Base-by-base conservation (phyloP, 176 grass and related monocot genomes). In the Rhynchospora pubera region DNA sequence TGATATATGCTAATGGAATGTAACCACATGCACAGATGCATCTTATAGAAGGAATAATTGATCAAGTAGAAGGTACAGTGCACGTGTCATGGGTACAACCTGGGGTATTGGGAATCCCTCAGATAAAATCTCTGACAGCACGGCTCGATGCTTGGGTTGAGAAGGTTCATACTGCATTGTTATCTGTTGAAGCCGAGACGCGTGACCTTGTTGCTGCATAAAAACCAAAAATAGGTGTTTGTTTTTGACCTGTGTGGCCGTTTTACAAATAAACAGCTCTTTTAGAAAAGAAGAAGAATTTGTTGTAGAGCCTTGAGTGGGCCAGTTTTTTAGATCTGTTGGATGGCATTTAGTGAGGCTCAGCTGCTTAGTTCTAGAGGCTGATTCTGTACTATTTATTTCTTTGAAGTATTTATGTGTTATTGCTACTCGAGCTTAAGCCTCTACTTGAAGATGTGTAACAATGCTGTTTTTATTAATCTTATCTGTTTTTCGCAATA, bases 11-110 rank as follows among this genome's bases (percentile, higher is more conserved):
- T 76, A 76, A 30, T 9, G 23, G 2, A 6, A 56, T 7, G 12
- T 76, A 76, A 14, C 7, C 68, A 46, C 3, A 48, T 30, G 42
- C 80, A 77, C 83, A 97, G 94, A 91, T 97, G 85, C 94, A 94
- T 94, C 90, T 97, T 57, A 94, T 97, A 57, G 94, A 94, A 88
- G 94, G 94, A 62, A 94, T 91, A 85, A 97, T 97, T 55, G 92
- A 97, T 87, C 90, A 94, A 86, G 92, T 97, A 19, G 90, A 91
- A 24, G 89, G 92, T 47, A 97, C 90, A n/a, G 90, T 94, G 56
- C 60, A 91, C 7, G 85, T 97, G 23, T 97, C 94, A 1, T 97
- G 92, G 94, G 91, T 94, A 56, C 91, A 97, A 77, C 92, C 92
- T 13, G 89, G 94, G 88, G 94, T 97, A 56, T 73, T 97, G 59